Evolutionary conservation across 768 basidiomycete species (phyloP).

Genomic region (Boletus rubroflammeus): DNA sequence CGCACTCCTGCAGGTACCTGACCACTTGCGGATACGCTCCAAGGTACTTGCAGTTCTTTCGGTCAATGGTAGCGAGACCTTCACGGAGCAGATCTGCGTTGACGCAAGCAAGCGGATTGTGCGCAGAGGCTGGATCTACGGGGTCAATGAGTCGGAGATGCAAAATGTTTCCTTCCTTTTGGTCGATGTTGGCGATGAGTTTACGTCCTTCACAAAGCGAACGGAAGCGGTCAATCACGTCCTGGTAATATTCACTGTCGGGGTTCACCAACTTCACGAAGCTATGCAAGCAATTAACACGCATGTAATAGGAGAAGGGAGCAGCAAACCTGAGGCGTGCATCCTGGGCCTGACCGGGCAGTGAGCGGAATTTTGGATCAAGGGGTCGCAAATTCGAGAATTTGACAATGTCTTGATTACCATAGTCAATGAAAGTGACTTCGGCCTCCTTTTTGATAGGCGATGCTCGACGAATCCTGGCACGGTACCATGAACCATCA

Average conservation of each 20-base stretch:
- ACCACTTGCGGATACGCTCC: slow-evolving; percentile 64
- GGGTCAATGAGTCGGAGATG: slow-evolving; percentile 95
- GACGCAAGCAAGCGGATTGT: slow-evolving; percentile 73
- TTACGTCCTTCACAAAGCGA: slow-evolving; percentile 87
- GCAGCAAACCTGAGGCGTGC: slow-evolving; percentile 75
- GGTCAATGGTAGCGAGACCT: slow-evolving; percentile 78
- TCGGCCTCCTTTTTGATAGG: slow-evolving; percentile 91
- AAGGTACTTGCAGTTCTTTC: slow-evolving; percentile 72
- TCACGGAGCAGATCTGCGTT: slow-evolving; percentile 90
- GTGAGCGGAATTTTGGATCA: slow-evolving; percentile 82
- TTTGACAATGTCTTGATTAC: slow-evolving; percentile 85
- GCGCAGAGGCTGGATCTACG: slow-evolving; percentile 58
- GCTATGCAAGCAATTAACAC: slow-evolving; percentile 37
- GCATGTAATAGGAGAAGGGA: neutral
- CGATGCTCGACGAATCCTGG: slow-evolving; percentile 83
- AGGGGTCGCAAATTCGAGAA: slow-evolving; percentile 87
- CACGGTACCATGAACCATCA: slow-evolving; percentile 94
- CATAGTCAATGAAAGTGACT: slow-evolving; percentile 92
- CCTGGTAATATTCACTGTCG: slow-evolving; percentile 82
- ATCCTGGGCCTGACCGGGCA: slow-evolving; percentile 93
- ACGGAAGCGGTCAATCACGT: slow-evolving; percentile 85
- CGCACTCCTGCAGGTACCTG: slow-evolving; percentile 59
- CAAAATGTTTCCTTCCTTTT: slow-evolving; percentile 69
- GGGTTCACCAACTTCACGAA: slow-evolving; percentile 81
- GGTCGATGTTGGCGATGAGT: slow-evolving; percentile 93